A percentile compares a stretch with the other conserved stretches of the same genome.
These are phyloP conservation scores for Volvariella surrecta DNA, from an alignment of 1,284 basidiomycete genomes.

Conservation along the genomic window DNA sequence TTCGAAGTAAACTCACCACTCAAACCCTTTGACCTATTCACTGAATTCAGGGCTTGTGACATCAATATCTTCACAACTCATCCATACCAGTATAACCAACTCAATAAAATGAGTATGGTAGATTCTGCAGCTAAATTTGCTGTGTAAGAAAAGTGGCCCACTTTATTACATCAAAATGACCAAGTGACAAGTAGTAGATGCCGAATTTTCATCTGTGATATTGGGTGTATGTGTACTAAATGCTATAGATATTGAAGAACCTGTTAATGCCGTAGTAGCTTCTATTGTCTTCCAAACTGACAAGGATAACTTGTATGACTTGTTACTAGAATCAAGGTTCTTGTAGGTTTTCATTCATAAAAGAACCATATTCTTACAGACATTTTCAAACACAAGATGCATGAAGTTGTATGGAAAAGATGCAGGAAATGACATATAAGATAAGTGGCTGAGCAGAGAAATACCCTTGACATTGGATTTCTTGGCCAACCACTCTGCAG, in stretches of 20 bases:
- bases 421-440: slow-evolving; percentile 26
- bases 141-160: slow-evolving; percentile 27
- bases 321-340: slow-evolving; percentile 17
- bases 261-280: slow-evolving; percentile 16
- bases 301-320: slow-evolving; percentile 16
- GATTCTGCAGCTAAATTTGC: slow-evolving; percentile 14
- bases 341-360: slow-evolving; percentile 23
- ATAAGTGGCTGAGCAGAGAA: slow-evolving; percentile 22
- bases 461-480: slow-evolving; percentile 32
- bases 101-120: slow-evolving; percentile 34
- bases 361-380: slow-evolving; percentile 27
- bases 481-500: slow-evolving; percentile 20
- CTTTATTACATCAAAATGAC: slow-evolving; percentile 27
- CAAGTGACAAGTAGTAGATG: slow-evolving; percentile 22
- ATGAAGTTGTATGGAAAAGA: slow-evolving; percentile 41
- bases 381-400: slow-evolving; percentile 37
- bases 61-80: slow-evolving; percentile 21
- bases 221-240: slow-evolving; percentile 19
- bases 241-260: slow-evolving; percentile 25
- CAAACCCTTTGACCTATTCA: slow-evolving; percentile 29
- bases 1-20: slow-evolving; percentile 20
- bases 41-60: slow-evolving; percentile 20
- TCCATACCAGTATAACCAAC: slow-evolving; percentile 27
- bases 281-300: slow-evolving; percentile 26
- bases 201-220: neutral